Base-by-base conservation (phyloP, 2,329 filamentous ascomycete genomes). In the Daldinia eschscholtzii region DNA sequence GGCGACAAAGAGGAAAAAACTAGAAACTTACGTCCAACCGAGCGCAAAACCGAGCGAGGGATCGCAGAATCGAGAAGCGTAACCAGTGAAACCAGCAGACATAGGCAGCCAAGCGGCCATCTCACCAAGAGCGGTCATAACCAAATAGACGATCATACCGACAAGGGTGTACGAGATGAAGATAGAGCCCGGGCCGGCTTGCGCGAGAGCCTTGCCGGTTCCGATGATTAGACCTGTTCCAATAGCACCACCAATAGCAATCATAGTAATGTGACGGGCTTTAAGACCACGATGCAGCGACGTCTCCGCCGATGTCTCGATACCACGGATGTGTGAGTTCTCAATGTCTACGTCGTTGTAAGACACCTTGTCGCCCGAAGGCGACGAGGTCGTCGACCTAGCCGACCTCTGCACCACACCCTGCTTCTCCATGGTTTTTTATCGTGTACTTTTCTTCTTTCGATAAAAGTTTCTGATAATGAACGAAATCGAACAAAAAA, bases 101-200 rank as follows among this genome's bases (percentile, higher is more conserved):
- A 94, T 85, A 57, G 93, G 93, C 37, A 96, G 80, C 91, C 92
- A 96, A 59, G 92, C 88, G 7, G 92, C 92, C 92, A 96, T 96
- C 80, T 95, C 92, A 70, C 92, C 93, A 3, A 96, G 87, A 64
- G 88, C 90, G 65, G 89, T 90, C 92, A 96, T 94, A 73, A 96
- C 92, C 46, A 93, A 82, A 80, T 90, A 96, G 72, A 95, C 93
- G 67, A 96, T 80, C 53, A 91, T 80, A 72, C 91, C 91, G 72
- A 93, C 86, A 69, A 91, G 79, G 41, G 87, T 84, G 81, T 93
- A 93, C 9, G 89, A 89, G 77, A 93, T 91, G 73, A 93, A 84
- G 77, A 93, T 88, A 9, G 90, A 88, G 20, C 83, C 91, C 57
- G 91, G 91, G 0, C 85, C 85, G 57, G 84, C 83, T 72, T 85